Evolutionary conservation across 1,284 basidiomycete species (phyloP).

Genomic region (Hortiboletus rubellus): DNA sequence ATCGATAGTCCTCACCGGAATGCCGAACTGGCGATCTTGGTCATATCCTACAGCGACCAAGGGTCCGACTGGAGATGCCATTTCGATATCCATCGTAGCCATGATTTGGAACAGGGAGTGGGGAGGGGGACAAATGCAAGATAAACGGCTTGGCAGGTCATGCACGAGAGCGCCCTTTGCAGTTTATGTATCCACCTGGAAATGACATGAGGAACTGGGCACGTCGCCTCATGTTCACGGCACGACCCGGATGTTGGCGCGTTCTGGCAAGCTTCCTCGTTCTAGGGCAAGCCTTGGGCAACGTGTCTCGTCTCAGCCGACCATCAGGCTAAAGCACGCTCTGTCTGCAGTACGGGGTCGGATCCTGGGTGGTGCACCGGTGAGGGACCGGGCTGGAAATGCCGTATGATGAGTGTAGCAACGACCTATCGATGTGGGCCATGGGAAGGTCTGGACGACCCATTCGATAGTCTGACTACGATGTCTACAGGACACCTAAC

Average conservation of each 20-base stretch:
- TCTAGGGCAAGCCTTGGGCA: slow-evolving; percentile 6
- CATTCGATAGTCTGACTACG: neutral
- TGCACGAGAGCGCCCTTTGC: slow-evolving; percentile 4
- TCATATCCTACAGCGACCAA: slow-evolving; percentile 26
- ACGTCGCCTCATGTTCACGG: slow-evolving; percentile 32
- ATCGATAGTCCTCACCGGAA: slow-evolving; percentile 22
- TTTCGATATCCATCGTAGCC: slow-evolving; percentile 34
- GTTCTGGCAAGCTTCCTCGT: slow-evolving; percentile 6
- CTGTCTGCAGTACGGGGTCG: neutral
- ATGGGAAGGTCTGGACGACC: neutral
- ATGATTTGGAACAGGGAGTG: slow-evolving; percentile 1
- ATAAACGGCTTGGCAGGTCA: slow-evolving; percentile 20
- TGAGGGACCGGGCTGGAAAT: neutral
- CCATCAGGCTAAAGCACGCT: neutral
- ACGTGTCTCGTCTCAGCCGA: slow-evolving; percentile 20
- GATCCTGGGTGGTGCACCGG: neutral
- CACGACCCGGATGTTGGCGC: slow-evolving; percentile 11
- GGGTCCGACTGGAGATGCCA: slow-evolving; percentile 32
- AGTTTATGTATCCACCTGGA: slow-evolving; percentile 29
- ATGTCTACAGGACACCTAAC: neutral
- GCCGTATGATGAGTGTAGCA: neutral
- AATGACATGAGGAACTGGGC: slow-evolving; percentile 28
- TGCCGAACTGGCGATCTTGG: slow-evolving; percentile 17
- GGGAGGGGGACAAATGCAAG: slow-evolving; percentile 1
- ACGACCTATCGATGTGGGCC: neutral